Evolutionary conservation across 2,329 filamentous ascomycete species (phyloP).

Genomic region (Pseudogymnoascus pannorum): DNA sequence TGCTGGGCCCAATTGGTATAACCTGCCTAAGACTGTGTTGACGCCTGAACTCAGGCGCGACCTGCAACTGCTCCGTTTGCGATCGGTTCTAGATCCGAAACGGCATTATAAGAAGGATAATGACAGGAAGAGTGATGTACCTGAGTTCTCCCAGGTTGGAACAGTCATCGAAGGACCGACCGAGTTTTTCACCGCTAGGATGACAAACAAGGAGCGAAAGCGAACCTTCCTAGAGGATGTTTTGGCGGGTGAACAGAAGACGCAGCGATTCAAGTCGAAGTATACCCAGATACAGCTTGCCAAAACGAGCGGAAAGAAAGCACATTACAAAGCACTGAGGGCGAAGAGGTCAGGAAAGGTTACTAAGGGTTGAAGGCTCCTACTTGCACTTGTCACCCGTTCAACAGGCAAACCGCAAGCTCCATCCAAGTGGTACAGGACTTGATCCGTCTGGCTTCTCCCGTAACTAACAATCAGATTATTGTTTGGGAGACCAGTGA

Average conservation of each 20-base stretch:
- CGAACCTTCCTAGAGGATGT: slow-evolving; percentile 81
- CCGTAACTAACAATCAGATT: slow-evolving; percentile 4
- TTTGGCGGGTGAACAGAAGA: slow-evolving; percentile 57
- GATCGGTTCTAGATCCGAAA: slow-evolving; percentile 81
- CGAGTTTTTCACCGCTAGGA: slow-evolving; percentile 73
- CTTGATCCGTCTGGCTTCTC: slow-evolving; percentile 3
- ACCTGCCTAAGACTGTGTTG: slow-evolving; percentile 75
- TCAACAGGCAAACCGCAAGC: background rate
- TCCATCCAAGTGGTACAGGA: slow-evolving; percentile 5
- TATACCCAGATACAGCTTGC: slow-evolving; percentile 76
- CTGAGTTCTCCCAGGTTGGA: slow-evolving; percentile 82
- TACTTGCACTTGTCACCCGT: background rate
- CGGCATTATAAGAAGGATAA: slow-evolving; percentile 84
- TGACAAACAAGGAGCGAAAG: slow-evolving; percentile 83
- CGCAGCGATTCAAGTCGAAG: slow-evolving; percentile 73
- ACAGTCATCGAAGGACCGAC: slow-evolving; percentile 83
- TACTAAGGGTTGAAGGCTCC: slow-evolving; percentile 15
- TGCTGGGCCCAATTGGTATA: slow-evolving; percentile 78
- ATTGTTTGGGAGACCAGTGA: slow-evolving; percentile 4
- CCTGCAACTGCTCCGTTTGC: slow-evolving; percentile 81
- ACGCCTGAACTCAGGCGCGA: slow-evolving; percentile 84
- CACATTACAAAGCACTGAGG: slow-evolving; percentile 75
- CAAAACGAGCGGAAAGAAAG: slow-evolving; percentile 84
- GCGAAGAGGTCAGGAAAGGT: slow-evolving; percentile 39
- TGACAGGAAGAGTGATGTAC: slow-evolving; percentile 56